Conservation (phyloP, 169 alveolate genomes). For the Eimeria sp. region DNA sequence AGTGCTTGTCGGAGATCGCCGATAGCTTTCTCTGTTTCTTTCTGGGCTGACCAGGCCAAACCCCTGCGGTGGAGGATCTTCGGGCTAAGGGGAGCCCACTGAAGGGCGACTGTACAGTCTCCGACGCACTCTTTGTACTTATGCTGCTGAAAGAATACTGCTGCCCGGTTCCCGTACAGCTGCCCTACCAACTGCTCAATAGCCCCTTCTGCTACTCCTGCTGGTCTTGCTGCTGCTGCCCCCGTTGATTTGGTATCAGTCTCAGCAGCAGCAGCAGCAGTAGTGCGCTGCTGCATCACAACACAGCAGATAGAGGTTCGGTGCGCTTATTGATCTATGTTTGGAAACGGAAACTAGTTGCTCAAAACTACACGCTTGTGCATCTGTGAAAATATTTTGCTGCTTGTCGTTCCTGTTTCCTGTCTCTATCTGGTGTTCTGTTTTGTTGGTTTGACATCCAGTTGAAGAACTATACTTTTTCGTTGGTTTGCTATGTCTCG, state of each 20-base stretch:
- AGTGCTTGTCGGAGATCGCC: neutral
- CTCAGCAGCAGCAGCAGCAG: constrained; percentile 57
- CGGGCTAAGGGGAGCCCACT: neutral
- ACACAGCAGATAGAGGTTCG: neutral
- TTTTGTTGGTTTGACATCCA: neutral
- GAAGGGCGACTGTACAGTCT: neutral
- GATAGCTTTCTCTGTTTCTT: neutral
- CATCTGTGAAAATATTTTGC: no score
- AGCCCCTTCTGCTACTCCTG: neutral
- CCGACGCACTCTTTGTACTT: neutral
- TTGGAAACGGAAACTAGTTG: no score
- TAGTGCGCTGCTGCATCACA: neutral
- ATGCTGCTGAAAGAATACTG: neutral
- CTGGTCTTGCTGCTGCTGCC: neutral
- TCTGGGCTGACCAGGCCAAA: neutral
- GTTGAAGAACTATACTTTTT: neutral
- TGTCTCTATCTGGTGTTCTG: neutral
- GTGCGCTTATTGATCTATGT: no score
- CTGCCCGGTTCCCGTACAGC: constrained; percentile 31
- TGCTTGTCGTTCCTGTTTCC: neutral
- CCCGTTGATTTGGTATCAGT: neutral
- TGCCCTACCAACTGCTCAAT: neutral
- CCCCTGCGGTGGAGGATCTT: constrained; percentile 32
- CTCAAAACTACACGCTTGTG: no score
- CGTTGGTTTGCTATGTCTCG: no score